A percentile compares a stretch with the other conserved stretches of the same genome.
Evolutionary conservation across 2,329 filamentous ascomycete genomes (phyloP).

Genomic region (Cryphonectria naterciae): DNA sequence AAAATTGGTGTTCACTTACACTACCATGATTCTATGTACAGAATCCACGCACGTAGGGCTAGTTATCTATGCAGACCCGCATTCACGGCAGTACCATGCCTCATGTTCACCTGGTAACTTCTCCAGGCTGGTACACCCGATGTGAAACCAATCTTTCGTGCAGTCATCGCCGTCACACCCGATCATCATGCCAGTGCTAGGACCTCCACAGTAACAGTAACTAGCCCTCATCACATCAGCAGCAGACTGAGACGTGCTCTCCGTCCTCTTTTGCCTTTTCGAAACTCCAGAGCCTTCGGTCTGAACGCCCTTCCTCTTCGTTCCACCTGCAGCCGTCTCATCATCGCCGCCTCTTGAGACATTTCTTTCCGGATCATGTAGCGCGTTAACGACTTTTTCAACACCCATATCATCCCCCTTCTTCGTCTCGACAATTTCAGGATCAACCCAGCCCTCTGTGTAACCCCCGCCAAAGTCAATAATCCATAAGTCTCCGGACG

Average conservation of each 20-base stretch:
- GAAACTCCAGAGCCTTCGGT: not conserved
- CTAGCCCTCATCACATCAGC: not conserved
- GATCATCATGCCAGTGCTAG: constrained; percentile 18
- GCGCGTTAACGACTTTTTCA: constrained; percentile 18
- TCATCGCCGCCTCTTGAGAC: not conserved
- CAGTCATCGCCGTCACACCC: constrained; percentile 17
- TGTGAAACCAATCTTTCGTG: constrained; percentile 18
- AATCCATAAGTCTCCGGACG: constrained; percentile 36
- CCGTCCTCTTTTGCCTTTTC: constrained; percentile 3
- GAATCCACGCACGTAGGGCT: not conserved
- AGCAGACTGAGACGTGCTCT: not conserved
- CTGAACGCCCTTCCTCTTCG: not conserved
- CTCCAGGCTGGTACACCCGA: constrained; percentile 11
- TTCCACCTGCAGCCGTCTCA: not conserved
- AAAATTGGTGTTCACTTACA: not conserved
- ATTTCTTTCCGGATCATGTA: constrained; percentile 16
- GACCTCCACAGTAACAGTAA: constrained; percentile 18
- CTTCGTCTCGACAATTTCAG: constrained; percentile 18
- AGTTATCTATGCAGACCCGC: constrained; percentile 4
- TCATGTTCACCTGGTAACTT: constrained; percentile 8
- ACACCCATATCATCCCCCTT: constrained; percentile 22
- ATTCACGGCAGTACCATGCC: constrained; percentile 13
- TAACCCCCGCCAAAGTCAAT: constrained; percentile 39
- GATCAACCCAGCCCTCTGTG: constrained; percentile 37
- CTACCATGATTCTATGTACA: not conserved